These are phyloP conservation scores for Xylariaceae sp. DNA, from an alignment of 2,329 filamentous ascomycete species.

Conservation along the genomic window DNA sequence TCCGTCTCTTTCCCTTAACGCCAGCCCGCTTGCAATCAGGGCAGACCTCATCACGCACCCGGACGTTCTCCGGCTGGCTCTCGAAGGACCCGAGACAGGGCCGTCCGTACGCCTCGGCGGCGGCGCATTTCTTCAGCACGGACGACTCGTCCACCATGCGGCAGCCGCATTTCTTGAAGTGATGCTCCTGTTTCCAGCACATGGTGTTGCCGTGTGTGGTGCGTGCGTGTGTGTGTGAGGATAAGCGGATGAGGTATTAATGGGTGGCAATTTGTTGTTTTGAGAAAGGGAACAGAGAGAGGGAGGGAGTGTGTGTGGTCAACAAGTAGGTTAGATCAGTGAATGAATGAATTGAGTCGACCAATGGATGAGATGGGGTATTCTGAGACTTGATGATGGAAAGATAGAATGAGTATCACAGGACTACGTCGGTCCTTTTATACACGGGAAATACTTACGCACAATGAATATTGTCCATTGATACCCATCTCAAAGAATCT, in stretches of 20 bases:
- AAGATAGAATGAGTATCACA: too few relatives aligned
- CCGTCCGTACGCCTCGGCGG: conserved; percentile 3
- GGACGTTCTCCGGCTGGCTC: not conserved
- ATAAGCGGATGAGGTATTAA: not conserved
- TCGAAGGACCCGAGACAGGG: conserved; percentile 8
- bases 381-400: too few relatives aligned
- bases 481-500: not conserved
- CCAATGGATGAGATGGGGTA: too few relatives aligned
- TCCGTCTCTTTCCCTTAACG: not conserved
- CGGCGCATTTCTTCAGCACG: conserved; percentile 3
- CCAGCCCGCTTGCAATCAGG: not conserved
- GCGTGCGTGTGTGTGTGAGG: not conserved
- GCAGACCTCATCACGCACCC: not conserved
- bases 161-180: conserved; percentile 16
- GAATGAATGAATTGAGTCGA: too few relatives aligned
- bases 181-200: conserved; percentile 19
- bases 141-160: conserved; percentile 7
- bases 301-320: too few relatives aligned
- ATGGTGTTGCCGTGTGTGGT: conserved; percentile 9
- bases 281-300: too few relatives aligned
- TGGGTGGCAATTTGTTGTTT: not conserved
- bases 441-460: not conserved
- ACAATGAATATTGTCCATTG: not conserved
- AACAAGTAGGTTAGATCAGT: too few relatives aligned
- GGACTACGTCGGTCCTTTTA: not conserved